Evolutionary conservation across 192 early-diverging fungal genomes (phyloP), one percentile per base, ranked within the genome.

Genomic region (Backusella tarrabulga): DNA sequence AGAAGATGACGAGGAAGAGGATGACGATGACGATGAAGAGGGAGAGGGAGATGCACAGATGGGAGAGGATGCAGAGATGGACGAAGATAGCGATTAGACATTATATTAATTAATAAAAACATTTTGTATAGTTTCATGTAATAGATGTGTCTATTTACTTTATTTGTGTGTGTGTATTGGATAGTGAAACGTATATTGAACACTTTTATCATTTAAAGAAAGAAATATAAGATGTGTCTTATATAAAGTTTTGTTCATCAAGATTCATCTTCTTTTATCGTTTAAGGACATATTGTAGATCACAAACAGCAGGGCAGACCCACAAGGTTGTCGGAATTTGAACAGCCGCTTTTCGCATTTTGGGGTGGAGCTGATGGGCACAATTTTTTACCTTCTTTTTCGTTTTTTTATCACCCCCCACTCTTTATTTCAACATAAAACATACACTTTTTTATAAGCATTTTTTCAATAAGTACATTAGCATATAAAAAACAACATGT

Each of bases 1-100:
- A 41, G 84, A 81, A 19, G 84, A 89, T 12, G 81, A 83, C 4
- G 85, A 88, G 17, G 84, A 86, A 6, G 83, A 87, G 19, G 77
- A 84, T 3, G 86, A 85, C 46, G 76, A 77, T 66, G 76, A 77
- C 32, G 85, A 84, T 5, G 78, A 76, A 15, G 77, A 77, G 46
- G 41, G 50, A 15, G 77, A 77, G 46, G 41, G 50, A 4, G 80
- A 83, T 38, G 79, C 81, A 23, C 76, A 76, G 7, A 80, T 85
- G 34, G 50, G 72, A 17, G 85, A 77, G 15, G 83, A 86, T 71
- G 85, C 82, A 6, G 73, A 77, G 17, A 80, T 68, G 75, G 84
- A 85, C 12, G 83, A 84, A 32, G 79, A 84, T 76, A 32, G 42
- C 60, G 74, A 66, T 29, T 66, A 75, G 34, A 38, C 9, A 60